Base-by-base conservation (phyloP, 2,329 filamentous ascomycete genomes). In the Thermothelomyces thermophilus region DNA sequence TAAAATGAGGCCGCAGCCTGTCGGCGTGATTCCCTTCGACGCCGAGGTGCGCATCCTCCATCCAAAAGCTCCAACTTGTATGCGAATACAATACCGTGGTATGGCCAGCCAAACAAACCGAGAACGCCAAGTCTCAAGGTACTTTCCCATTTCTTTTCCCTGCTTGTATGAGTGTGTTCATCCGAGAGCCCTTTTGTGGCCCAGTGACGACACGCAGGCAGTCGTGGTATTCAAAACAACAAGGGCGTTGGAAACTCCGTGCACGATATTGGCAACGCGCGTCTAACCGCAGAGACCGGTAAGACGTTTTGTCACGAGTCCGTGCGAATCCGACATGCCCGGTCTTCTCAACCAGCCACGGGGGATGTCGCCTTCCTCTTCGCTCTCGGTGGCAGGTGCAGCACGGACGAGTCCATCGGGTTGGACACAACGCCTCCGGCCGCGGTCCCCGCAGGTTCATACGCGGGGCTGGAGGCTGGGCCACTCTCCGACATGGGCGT, bases 401-500 rank as follows among this genome's bases (percentile, higher is more conserved):
- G 37, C 40, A 39, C 33, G 11, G 51, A 45, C 4, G 46, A 30
- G 13, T 46, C 44, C 20, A 42, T 20, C 24, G 33, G 8, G 30
- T 5, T 17, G n/a, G 22, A 24, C 2, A 17, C 44, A 10, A 39
- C 26, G 13, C 20, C 36, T 24, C 40, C 50, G 14, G 50, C 47
- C 16, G 36, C 22, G 19, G 19, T 22, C 36, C 17, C 41, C 40
- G 19, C 17, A 5, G 30, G 22, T 46, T 47, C 37, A n/a, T 35
- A 24, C 19, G 42, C 24, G 34, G 40, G 39, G 19, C 26, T 41
- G n/a, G n/a, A 13, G 13, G 31, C 33, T 9, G 52, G 54, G 6
- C 51, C 46, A 10, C 54, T 52, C 52, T 64, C 66, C 13, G 61
- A 62, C 52, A 59, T 56, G 36, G 70, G 70, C 44, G 69, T 72